These are phyloP conservation scores for Adansonia digitata DNA, from an alignment of 345 rosid species.

Conservation along the genomic window DNA sequence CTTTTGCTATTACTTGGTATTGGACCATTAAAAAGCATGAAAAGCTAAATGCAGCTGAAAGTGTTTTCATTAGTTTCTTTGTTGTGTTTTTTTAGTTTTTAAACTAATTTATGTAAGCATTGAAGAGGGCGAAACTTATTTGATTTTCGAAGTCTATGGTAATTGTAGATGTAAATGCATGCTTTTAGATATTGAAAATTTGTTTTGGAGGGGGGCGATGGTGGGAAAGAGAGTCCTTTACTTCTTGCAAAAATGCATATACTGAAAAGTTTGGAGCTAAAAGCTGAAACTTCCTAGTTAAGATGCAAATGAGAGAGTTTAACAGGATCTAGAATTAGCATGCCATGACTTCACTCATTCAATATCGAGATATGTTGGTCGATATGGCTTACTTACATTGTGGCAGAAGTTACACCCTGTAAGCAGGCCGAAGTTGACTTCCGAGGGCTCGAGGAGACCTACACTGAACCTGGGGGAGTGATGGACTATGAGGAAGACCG, in stretches of 20 bases:
- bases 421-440: conserved; percentile 86
- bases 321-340: conserved; percentile 7
- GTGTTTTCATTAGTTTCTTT: background rate
- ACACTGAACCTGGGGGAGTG: conserved; percentile 96
- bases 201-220: background rate
- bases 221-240: background rate
- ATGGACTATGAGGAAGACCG: conserved; percentile 97
- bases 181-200: background rate
- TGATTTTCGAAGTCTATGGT: background rate
- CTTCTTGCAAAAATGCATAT: background rate
- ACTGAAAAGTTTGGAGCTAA: background rate
- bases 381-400: conserved; percentile 97
- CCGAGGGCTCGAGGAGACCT: conserved; percentile 88
- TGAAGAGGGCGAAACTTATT: background rate
- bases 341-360: conserved; percentile 10
- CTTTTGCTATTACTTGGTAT: background rate
- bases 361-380: conserved; percentile 52
- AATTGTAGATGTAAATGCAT: background rate
- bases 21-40: background rate
- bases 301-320: background rate
- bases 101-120: background rate
- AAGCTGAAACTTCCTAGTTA: background rate
- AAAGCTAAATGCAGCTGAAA: background rate
- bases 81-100: background rate
- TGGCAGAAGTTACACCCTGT: conserved; percentile 98